Percentiles rank a stretch among this genome's conserved stretches.
These are phyloP conservation scores for Rhamnella rubrinervis DNA, from an alignment of 331 rosid genomes.

Conservation along the genomic window DNA sequence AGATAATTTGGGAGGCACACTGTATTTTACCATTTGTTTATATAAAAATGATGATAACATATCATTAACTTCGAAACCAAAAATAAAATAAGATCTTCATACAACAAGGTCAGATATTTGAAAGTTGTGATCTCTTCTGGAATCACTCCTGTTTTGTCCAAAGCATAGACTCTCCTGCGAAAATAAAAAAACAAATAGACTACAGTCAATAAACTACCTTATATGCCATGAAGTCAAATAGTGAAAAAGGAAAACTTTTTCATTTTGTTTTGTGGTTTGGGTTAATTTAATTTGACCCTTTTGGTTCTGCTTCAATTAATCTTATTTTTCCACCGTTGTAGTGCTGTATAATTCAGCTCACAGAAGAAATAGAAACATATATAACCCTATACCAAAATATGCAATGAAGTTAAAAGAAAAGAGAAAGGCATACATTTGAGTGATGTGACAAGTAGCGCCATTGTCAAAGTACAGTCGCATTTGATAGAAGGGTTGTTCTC, in stretches of 20 bases:
- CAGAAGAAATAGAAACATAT: too few relatives aligned
- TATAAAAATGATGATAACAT: neutral
- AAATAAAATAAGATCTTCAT: conserved; percentile 20
- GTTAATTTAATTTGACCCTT: too few relatives aligned
- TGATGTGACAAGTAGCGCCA: conserved; percentile 26
- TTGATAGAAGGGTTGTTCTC: conserved; percentile 24
- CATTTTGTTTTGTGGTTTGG: too few relatives aligned
- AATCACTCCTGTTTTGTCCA: conserved; percentile 40
- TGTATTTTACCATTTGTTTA: neutral
- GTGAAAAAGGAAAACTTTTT: too few relatives aligned
- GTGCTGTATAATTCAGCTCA: too few relatives aligned
- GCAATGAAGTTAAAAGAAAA: neutral
- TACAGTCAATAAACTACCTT: neutral
- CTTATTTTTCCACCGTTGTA: too few relatives aligned
- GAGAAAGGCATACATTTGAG: conserved; percentile 20
- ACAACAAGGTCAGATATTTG: conserved; percentile 53
- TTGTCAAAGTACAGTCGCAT: conserved; percentile 46
- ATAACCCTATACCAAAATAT: too few relatives aligned
- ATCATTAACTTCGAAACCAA: neutral
- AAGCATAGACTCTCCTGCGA: conserved; percentile 51
- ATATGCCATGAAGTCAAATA: too few relatives aligned
- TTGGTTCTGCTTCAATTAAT: too few relatives aligned
- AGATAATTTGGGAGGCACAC: neutral
- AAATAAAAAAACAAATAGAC: neutral
- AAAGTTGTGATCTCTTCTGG: conserved; percentile 61